Base-by-base conservation (phyloP, 352 stramenopile species). In the Pythium brachiatum region DNA sequence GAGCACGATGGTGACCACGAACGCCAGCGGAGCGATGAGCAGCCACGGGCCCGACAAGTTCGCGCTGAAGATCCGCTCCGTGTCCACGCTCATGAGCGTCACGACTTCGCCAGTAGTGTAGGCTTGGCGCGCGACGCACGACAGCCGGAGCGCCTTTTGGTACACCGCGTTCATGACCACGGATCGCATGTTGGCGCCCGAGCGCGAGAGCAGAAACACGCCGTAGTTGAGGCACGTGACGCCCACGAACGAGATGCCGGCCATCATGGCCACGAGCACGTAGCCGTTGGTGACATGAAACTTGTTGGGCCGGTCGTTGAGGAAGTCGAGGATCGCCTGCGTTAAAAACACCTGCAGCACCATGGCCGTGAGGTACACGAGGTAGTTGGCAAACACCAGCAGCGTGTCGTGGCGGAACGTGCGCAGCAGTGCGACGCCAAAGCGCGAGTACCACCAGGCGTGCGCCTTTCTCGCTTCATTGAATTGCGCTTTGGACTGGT, bases 151-250 rank as follows among this genome's bases (percentile, higher is more conserved):
- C 3, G 60, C 64, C 53, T 79, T 79, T 26, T 73, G 69, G 55
- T 75, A 79, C 16, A 79, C 72, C 18, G 43, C 58, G 59, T 79
- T 59, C 72, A 79, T 76, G 25, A 74, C 53, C 21, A 76, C 67
- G 15, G 56, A 68, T 34, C 70, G 71, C 62, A 70, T 73, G 60
- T 79, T 79, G 60, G 62, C 59, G 38, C 72, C 68, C 26, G 73
- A 64, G 23, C 72, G 68, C 0, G 60, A 70, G n/a, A 66, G 63
- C 29, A 67, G 54, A 32, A 70, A 75, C 41, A 74, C 66, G n/a
- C 68, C 62, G 66, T 63, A 76, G 54, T 76, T 69, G 23, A 75
- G 59, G 27, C 61, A 60, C 53, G 69, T 76, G 48, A 76, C 68
- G 15, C 64, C 51, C 9, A 74, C 48, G 34, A 79, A 70, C 57